These are phyloP conservation scores for Flaveria floridana DNA, from an alignment of 140 eudicot species.

Conservation along the genomic window DNA sequence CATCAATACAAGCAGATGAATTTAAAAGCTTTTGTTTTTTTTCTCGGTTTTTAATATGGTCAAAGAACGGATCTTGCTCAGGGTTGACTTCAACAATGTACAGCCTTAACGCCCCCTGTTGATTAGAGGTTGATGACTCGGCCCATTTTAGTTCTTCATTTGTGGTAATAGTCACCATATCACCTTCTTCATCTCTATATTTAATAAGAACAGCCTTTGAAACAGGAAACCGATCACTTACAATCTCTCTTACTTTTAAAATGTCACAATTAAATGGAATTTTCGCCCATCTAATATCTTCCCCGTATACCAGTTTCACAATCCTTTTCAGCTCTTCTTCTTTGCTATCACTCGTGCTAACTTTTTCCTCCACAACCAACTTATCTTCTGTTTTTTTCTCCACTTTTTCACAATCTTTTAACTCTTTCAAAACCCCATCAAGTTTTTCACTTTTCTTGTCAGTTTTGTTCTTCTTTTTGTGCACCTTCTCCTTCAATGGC, in stretches of 20 bases:
- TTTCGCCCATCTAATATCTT: conserved; percentile 92
- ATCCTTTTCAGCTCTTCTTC: conserved; percentile 54
- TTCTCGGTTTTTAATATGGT: conserved; percentile 39
- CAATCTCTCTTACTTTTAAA: conserved; percentile 64
- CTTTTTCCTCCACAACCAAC: conserved; percentile 71
- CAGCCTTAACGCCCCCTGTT: conserved; percentile 55
- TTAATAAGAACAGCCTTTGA: conserved; percentile 72
- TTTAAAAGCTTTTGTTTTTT: conserved; percentile 38
- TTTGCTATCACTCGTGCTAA: conserved; percentile 23
- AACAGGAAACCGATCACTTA: conserved; percentile 65
- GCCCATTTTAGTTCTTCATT: conserved; percentile 86
- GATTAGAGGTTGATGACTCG: conserved; percentile 54
- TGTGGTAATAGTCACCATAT: conserved; percentile 83
- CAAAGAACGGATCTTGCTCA: conserved; percentile 75
- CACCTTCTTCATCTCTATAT: conserved; percentile 89
- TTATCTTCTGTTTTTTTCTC: conserved; percentile 56
- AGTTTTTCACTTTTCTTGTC: conserved; percentile 30
- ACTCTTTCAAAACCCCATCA: conserved; percentile 23
- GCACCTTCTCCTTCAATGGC: conserved; percentile 32
- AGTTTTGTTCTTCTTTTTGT: conserved; percentile 36
- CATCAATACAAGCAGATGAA: conserved; percentile 55
- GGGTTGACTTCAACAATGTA: conserved; percentile 75
- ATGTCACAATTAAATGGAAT: conserved; percentile 64
- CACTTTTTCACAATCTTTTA: conserved; percentile 30
- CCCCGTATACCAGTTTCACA: conserved; percentile 78